Percentiles rank a stretch among this genome's conserved stretches.
Evolutionary conservation across 2,329 filamentous ascomycete genomes (phyloP).

Genomic region (Trichophyton verrucosum): DNA sequence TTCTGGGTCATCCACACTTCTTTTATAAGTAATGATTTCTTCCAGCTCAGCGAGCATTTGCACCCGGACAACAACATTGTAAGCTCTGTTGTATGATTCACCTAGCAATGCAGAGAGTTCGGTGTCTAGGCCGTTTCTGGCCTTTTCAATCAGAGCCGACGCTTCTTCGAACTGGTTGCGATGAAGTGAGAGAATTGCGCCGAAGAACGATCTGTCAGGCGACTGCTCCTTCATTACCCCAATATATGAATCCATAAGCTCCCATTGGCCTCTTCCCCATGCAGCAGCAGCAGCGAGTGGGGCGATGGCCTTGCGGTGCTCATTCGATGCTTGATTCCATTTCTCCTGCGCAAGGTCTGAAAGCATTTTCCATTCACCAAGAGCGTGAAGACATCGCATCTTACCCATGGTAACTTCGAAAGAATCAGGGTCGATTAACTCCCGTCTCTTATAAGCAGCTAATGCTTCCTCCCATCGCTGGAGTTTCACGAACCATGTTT

Average conservation of each 20-base stretch:
- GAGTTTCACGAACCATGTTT: conserved; percentile 98
- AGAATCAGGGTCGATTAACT: conserved; percentile 59
- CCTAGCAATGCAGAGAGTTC: conserved; percentile 93
- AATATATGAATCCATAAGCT: conserved; percentile 94
- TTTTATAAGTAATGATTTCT: conserved; percentile 96
- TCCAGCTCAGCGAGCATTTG: conserved; percentile 99
- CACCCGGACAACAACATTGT: conserved; percentile 92
- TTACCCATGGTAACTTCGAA: conserved; percentile 99
- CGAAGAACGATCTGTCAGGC: conserved; percentile 93
- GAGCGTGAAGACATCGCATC: conserved; percentile 93
- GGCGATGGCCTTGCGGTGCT: conserved; percentile 82
- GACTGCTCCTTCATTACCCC: conserved; percentile 88
- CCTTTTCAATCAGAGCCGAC: conserved; percentile 76
- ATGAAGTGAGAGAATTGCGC: conserved; percentile 86
- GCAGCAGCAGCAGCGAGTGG: conserved; percentile 89
- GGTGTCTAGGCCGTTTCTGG: conserved; percentile 84
- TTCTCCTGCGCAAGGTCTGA: conserved; percentile 82
- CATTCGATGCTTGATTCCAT: conserved; percentile 78
- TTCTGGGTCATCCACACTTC: conserved; percentile 62
- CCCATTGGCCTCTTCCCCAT: conserved; percentile 94
- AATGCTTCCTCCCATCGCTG: conserved; percentile 97
- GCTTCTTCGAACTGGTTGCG: conserved; percentile 92
- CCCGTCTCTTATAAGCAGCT: conserved; percentile 65
- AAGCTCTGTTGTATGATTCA: conserved; percentile 95
- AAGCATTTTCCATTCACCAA: conserved; percentile 93